A percentile compares a stretch with the other conserved stretches of the same genome.
Conservation (phyloP, 441 rosid species). For the Metrosideros polymorpha region DNA sequence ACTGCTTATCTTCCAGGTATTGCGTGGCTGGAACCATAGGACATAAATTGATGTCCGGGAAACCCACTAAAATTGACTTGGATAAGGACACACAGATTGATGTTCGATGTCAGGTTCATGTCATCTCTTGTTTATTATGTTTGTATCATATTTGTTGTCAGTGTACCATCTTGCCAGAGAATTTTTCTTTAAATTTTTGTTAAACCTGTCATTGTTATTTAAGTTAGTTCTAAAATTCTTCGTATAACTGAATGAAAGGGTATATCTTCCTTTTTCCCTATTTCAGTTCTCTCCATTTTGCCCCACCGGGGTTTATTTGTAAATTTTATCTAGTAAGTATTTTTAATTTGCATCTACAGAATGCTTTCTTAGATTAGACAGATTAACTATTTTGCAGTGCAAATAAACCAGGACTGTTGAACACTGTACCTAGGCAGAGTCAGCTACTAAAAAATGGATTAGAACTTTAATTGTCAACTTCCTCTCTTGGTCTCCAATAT, state of each 20-base stretch:
- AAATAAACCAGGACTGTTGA: background rate
- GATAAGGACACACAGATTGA: constrained; percentile 79
- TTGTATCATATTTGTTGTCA: background rate
- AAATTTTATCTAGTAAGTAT: background rate
- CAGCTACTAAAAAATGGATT: background rate
- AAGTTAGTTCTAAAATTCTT: background rate
- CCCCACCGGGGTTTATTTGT: background rate
- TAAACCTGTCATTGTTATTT: background rate
- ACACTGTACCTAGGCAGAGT: background rate
- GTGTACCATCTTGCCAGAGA: background rate
- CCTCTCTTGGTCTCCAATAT: background rate
- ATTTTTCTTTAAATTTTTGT: background rate
- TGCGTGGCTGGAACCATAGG: constrained; percentile 94
- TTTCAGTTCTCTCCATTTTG: background rate
- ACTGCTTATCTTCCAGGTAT: constrained; percentile 31
- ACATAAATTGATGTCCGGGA: constrained; percentile 83
- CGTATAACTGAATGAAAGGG: background rate
- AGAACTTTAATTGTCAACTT: background rate
- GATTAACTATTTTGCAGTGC: no score
- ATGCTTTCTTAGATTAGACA: no score
- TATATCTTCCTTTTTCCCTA: background rate
- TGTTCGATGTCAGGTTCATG: constrained; percentile 79
- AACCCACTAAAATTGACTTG: constrained; percentile 67
- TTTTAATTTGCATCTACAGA: background rate
- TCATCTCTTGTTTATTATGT: background rate